Conservation (phyloP, 345 rosid genomes). For the Lenwebbia sp. region DNA sequence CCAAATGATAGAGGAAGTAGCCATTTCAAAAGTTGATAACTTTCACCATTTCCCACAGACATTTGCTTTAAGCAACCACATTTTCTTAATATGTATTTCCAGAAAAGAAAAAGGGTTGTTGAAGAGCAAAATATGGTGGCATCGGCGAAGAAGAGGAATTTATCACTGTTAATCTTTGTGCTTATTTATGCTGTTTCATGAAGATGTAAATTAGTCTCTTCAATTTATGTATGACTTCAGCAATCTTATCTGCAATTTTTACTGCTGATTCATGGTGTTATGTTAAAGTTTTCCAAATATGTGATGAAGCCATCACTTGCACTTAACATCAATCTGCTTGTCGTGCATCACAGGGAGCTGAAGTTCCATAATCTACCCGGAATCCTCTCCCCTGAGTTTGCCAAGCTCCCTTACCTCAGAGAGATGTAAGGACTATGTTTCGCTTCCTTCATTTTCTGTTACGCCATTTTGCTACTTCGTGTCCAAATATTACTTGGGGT, state of each 20-base stretch:
- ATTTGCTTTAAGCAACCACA: neutral
- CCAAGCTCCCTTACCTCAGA: constrained; percentile 41
- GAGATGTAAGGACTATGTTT: constrained; percentile 25
- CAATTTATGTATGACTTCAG: neutral
- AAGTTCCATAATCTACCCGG: constrained; percentile 54
- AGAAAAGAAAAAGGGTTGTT: neutral
- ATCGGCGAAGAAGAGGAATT: neutral
- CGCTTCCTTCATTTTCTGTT: neutral
- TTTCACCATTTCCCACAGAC: neutral
- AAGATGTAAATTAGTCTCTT: neutral
- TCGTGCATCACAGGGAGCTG: constrained; percentile 20
- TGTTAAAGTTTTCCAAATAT: neutral
- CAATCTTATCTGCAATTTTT: neutral
- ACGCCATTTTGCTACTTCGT: neutral
- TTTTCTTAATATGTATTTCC: neutral
- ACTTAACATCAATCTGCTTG: neutral
- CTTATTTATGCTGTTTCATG: neutral
- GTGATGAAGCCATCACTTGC: neutral
- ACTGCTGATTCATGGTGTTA: neutral
- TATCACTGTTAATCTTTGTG: neutral
- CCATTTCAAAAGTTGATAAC: neutral
- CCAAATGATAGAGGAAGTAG: neutral
- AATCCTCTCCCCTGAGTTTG: constrained; percentile 48
- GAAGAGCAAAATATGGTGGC: neutral
- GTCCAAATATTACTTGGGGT: neutral